These are phyloP conservation scores for Pyricularia pennisetigena DNA, from an alignment of 2,329 filamentous ascomycete species.

Conservation along the genomic window DNA sequence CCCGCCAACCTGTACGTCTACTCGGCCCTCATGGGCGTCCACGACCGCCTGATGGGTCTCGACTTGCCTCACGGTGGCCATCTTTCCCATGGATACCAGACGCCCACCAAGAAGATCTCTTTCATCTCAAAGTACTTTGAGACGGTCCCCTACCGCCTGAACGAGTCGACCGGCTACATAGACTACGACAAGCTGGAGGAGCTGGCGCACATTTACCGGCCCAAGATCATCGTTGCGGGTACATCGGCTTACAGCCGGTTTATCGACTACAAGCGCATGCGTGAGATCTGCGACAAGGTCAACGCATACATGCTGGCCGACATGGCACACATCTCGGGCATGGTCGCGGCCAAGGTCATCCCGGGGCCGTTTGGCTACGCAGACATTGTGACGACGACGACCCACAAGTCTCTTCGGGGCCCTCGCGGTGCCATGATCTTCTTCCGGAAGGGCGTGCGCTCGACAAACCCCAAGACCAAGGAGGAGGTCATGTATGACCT, in stretches of 20 bases:
- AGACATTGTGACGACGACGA: conserved; percentile 95
- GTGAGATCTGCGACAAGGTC: conserved; percentile 80
- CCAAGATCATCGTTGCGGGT: conserved; percentile 91
- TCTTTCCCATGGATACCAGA: conserved; percentile 95
- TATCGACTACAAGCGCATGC: conserved; percentile 91
- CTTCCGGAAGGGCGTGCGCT: conserved; percentile 85
- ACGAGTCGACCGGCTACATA: conserved; percentile 85
- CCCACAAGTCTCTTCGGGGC: conserved; percentile 92
- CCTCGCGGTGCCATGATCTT: conserved; percentile 97
- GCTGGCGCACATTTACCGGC: conserved; percentile 78
- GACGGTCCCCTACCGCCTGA: conserved; percentile 86
- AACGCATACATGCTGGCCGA: conserved; percentile 90
- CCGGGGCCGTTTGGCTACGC: conserved; percentile 82
- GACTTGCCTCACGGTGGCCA: conserved; percentile 95
- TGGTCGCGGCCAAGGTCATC: conserved; percentile 85
- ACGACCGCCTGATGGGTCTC: conserved; percentile 94
- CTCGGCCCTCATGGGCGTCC: conserved; percentile 82
- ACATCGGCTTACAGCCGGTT: conserved; percentile 93
- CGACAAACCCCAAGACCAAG: conserved; percentile 74
- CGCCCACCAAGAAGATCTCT: conserved; percentile 89
- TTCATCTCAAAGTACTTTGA: conserved; percentile 98
- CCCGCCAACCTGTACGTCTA: conserved; percentile 85
- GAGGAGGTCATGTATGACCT: conserved; percentile 83
- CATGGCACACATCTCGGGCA: conserved; percentile 94
- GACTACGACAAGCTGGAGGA: conserved; percentile 91